Conservation (phyloP, 331 rosid genomes). For the Acacia pycnantha region DNA sequence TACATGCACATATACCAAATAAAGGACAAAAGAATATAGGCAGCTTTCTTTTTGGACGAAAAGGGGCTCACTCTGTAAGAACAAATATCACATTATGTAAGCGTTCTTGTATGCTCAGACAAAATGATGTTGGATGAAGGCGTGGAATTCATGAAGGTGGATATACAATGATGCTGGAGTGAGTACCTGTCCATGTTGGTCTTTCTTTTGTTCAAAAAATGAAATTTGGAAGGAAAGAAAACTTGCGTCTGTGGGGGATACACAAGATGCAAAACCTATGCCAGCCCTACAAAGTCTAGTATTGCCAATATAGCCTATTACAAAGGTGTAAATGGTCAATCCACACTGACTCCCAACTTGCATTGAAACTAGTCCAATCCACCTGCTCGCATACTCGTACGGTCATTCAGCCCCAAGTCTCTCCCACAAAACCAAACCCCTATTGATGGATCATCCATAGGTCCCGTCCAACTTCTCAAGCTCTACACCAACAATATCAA, state of each 20-base stretch:
- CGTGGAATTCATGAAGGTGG: conserved; percentile 5
- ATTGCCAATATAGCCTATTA: conserved; percentile 27
- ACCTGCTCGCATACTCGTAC: conserved; percentile 8
- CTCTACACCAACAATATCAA: background rate
- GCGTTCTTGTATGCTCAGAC: background rate
- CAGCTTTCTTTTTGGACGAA: background rate
- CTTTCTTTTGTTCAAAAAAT: background rate
- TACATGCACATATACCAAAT: background rate
- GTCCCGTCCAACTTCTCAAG: background rate
- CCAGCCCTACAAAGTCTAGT: conserved; percentile 34
- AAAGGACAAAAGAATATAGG: background rate
- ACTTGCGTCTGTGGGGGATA: conserved; percentile 25
- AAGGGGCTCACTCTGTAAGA: background rate
- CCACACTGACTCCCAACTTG: conserved; percentile 24
- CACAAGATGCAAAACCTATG: conserved; percentile 39
- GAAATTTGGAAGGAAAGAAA: conserved; percentile 23
- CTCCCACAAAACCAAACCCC: conserved; percentile 21
- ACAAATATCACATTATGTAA: background rate
- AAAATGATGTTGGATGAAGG: background rate
- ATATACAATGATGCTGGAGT: conserved; percentile 28
- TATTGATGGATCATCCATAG: background rate
- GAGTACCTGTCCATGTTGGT: background rate
- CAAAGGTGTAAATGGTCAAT: conserved; percentile 17
- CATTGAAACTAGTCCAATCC: conserved; percentile 28
- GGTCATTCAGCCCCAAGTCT: background rate